phyloP scores from a whole-genome alignment of 2,329 filamentous ascomycete species.

The Ophiostoma tasmaniense region DNA sequence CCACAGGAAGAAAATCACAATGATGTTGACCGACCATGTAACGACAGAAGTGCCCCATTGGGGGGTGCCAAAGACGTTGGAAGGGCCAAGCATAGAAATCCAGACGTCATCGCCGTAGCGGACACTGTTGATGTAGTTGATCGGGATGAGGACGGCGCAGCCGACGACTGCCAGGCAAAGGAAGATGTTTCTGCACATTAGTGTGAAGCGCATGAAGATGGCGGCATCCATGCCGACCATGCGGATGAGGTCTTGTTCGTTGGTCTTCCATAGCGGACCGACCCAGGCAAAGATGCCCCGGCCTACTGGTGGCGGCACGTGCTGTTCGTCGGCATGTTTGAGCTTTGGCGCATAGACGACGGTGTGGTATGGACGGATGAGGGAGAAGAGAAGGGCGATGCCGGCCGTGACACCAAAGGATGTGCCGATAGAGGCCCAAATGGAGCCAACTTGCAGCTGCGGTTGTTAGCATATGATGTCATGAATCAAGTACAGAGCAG shows the following conservation, averaged over 20 bases:
- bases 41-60: conserved; percentile 54
- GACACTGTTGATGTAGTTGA: conserved; percentile 55
- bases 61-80: conserved; percentile 41
- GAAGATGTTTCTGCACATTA: conserved; percentile 92
- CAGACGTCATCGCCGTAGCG: conserved; percentile 32
- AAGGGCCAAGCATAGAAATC: conserved; percentile 54
- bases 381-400: conserved; percentile 74
- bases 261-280: conserved; percentile 64
- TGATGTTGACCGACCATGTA: conserved; percentile 60
- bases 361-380: conserved; percentile 83
- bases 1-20: conserved; percentile 77
- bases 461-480: conserved; percentile 3
- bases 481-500: background rate
- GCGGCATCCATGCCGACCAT: conserved; percentile 85
- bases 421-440: conserved; percentile 71
- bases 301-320: conserved; percentile 77
- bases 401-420: conserved; percentile 67
- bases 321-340: conserved; percentile 84
- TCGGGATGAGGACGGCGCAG: conserved; percentile 68
- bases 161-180: conserved; percentile 62
- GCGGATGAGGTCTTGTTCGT: conserved; percentile 68
- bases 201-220: conserved; percentile 77
- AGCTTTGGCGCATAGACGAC: conserved; percentile 91
- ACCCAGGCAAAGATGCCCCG: conserved; percentile 88
- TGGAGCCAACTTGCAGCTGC: conserved; percentile 47